Evolutionary conservation across 2,329 filamentous ascomycete genomes (phyloP).

Genomic region (Scytalidium sp.): DNA sequence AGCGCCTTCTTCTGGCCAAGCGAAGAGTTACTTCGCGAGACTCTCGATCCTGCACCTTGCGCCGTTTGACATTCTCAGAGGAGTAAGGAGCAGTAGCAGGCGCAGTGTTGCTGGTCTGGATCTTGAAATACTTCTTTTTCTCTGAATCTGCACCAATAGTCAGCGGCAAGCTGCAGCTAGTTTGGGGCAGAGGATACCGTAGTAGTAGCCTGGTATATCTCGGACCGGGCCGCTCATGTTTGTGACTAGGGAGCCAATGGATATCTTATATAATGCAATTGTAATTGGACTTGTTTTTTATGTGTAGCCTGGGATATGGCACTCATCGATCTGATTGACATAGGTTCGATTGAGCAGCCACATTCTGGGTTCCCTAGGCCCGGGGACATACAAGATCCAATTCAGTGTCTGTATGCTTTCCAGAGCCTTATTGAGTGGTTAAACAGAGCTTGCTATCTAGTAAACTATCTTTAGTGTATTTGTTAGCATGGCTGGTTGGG

Average conservation of each 20-base stretch:
- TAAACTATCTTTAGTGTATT: too few species aligned
- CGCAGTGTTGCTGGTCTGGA: constrained; percentile 51
- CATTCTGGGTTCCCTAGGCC: too few species aligned
- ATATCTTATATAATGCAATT: too few species aligned
- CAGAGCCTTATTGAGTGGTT: too few species aligned
- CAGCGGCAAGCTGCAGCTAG: background rate
- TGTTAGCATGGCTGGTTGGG: too few species aligned
- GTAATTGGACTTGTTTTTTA: too few species aligned
- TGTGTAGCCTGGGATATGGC: too few species aligned
- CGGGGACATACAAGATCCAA: too few species aligned
- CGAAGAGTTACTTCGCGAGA: constrained; percentile 1
- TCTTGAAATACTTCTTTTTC: constrained; percentile 67
- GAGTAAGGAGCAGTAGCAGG: constrained; percentile 52
- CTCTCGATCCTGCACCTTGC: constrained; percentile 41
- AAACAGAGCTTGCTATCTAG: too few species aligned
- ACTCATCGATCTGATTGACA: too few species aligned
- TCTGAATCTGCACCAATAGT: constrained; percentile 41
- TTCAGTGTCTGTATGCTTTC: too few species aligned
- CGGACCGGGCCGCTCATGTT: constrained; percentile 1
- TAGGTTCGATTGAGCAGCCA: too few species aligned
- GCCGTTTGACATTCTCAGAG: constrained; percentile 54
- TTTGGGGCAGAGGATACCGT: constrained; percentile 33
- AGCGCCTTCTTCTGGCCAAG: constrained; percentile 11
- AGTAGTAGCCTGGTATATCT: constrained; percentile 53
- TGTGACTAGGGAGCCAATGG: constrained; percentile 6